phyloP scores from a whole-genome alignment of 1,284 basidiomycete species.

The Inonotus obliquus region DNA sequence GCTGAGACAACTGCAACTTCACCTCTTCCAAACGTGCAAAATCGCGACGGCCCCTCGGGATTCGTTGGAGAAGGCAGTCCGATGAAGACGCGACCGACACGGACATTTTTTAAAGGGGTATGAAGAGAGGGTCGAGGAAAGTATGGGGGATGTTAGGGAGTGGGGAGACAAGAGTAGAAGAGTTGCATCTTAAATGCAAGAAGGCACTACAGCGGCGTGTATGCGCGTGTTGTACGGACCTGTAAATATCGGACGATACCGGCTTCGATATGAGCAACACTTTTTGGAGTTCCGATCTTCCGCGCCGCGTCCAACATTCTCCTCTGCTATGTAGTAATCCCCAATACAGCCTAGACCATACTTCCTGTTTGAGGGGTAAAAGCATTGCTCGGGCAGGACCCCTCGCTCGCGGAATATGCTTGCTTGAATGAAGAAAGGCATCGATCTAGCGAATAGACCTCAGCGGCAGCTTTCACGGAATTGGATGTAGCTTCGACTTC shows the following conservation, averaged over 20 bases:
- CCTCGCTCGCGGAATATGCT: no score
- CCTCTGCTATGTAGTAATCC: no score
- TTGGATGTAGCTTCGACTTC: neutral
- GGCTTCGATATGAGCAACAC: neutral
- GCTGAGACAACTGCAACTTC: neutral
- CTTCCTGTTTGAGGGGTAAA: neutral
- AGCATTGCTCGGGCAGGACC: neutral
- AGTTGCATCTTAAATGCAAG: neutral
- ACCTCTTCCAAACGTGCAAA: slow-evolving; percentile 11
- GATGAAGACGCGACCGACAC: slow-evolving; percentile 11
- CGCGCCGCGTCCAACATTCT: neutral
- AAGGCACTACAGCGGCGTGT: slow-evolving; percentile 8
- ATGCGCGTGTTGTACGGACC: slow-evolving; percentile 1
- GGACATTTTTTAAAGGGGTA: slow-evolving; percentile 1
- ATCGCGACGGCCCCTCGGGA: slow-evolving; percentile 4
- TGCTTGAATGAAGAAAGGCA: neutral
- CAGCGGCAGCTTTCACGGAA: neutral
- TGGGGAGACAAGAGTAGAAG: neutral
- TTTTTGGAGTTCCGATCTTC: neutral
- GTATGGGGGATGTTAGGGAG: neutral
- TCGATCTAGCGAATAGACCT: neutral
- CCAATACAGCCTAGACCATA: neutral
- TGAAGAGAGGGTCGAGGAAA: neutral
- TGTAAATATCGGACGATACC: neutral
- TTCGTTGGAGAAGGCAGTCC: neutral